Conservation (phyloP, 495 filamentous ascomycete species). For the Evernia prunastri region DNA sequence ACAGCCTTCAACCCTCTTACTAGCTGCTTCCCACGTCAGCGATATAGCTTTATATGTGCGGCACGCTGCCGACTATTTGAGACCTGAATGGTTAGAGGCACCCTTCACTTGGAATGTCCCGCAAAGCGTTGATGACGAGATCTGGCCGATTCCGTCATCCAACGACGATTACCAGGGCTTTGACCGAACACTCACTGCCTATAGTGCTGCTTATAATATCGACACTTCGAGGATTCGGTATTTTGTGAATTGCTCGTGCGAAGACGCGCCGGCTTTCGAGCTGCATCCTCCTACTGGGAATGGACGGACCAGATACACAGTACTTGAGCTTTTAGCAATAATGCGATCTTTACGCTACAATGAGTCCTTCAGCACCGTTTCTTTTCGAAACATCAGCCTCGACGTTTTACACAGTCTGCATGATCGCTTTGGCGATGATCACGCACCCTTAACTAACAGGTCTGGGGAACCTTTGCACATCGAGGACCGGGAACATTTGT, state of each 20-base stretch:
- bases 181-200: conserved; percentile 77
- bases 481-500: conserved; percentile 52
- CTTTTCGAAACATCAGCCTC: conserved; percentile 69
- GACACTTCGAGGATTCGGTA: conserved; percentile 70
- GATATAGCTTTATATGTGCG: conserved; percentile 72
- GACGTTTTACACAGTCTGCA: conserved; percentile 55
- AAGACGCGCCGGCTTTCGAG: conserved; percentile 76
- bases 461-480: conserved; percentile 51
- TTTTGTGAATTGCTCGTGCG: conserved; percentile 65
- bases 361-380: conserved; percentile 79
- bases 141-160: conserved; percentile 54
- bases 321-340: conserved; percentile 74
- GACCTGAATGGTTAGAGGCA: conserved; percentile 75
- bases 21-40: conserved; percentile 71
- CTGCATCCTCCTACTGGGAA: conserved; percentile 62
- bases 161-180: conserved; percentile 75
- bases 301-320: conserved; percentile 53
- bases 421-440: conserved; percentile 57
- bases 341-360: conserved; percentile 87
- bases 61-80: conserved; percentile 66
- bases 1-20: conserved; percentile 54
- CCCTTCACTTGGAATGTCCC: conserved; percentile 60
- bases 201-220: conserved; percentile 71
- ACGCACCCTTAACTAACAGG: conserved; percentile 53
- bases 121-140: conserved; percentile 53